phyloP scores from a whole-genome alignment of 78 protist species.

The Goniomonas avonlea region DNA sequence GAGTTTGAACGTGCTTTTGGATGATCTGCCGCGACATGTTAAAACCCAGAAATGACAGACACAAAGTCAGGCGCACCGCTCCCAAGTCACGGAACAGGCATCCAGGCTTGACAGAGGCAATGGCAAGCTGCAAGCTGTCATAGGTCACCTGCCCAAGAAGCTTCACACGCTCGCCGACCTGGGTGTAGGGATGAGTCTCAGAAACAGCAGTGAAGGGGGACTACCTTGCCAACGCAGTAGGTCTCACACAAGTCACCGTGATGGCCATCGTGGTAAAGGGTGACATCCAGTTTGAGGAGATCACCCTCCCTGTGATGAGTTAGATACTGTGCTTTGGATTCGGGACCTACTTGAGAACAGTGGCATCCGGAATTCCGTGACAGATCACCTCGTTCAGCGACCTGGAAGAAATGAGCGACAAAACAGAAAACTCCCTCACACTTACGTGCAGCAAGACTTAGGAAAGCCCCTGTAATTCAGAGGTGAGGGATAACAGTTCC shows the following conservation, averaged over 20 bases:
- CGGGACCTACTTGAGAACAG: too few relatives aligned
- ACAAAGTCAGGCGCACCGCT: too few relatives aligned
- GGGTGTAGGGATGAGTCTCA: neutral
- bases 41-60: too few relatives aligned
- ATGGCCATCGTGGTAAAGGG: slow-evolving; percentile 72
- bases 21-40: neutral
- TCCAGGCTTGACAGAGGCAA: too few relatives aligned
- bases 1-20: neutral
- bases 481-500: slow-evolving; percentile 89
- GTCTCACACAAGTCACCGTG: slow-evolving; percentile 92
- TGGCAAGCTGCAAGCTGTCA: neutral
- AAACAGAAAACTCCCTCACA: too few relatives aligned
- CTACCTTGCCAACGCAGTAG: slow-evolving; percentile 72
- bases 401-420: too few relatives aligned
- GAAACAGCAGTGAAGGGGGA: slow-evolving; percentile 5
- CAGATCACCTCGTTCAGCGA: slow-evolving; percentile 60
- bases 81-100: too few relatives aligned
- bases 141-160: neutral
- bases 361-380: slow-evolving; percentile 99
- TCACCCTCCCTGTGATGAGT: slow-evolving; percentile 42
- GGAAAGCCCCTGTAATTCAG: slow-evolving; percentile 63
- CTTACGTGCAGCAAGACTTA: slow-evolving; percentile 36
- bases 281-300: slow-evolving; percentile 87
- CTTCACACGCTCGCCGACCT: slow-evolving; percentile 10
- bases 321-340: too few relatives aligned